Evolutionary conservation across 495 filamentous ascomycete genomes (phyloP), one percentile per base, ranked within the genome.

Genomic region (Physcia stellaris): DNA sequence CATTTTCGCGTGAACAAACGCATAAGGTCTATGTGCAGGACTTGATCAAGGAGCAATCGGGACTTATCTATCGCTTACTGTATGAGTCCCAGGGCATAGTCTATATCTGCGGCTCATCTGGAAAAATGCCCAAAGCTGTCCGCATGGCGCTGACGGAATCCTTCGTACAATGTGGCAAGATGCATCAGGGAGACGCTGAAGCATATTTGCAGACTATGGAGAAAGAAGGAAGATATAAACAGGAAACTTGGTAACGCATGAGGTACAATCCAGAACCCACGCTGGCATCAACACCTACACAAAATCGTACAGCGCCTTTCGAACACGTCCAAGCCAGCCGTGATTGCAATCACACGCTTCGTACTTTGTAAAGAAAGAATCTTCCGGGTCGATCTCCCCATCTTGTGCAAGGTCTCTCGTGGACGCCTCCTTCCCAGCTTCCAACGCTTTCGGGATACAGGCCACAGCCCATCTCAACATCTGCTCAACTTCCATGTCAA

Each of bases 1-100:
- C 88, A 0, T 96, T 94, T 49, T 96, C 90, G 1, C 63, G 90
- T 2, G 76, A 84, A 46, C 74, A 82, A 55, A 54, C 57, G 22
- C 63, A 75, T 42, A 94, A 94, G 58, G 55, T 80, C 20, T 99
- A 99, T 50, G 88, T 99, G 7, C 90, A 99, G 51, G 75, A 94
- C 55, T 60, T 78, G 3, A 72, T 99, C 32, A 69, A 77, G 0
- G 58, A 75, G 49, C 59, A 84, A 13, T 68, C 65, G 0, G 28
- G 42, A 6, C 45, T 67, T 20, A 67, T 95, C 4, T 79, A 69
- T 48, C 50, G 67, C 3, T 51, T 77, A 21, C 52, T 95, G 9
- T 54, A 67, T 35, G 56, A 63, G 21, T 40, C 59, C 19, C 40
- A 55, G 1, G 83, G 75, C 0, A 62, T 73, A 2, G 63, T 86